Conservation (phyloP, 2,329 filamentous ascomycete genomes). For the Penicillium brasilianum region DNA sequence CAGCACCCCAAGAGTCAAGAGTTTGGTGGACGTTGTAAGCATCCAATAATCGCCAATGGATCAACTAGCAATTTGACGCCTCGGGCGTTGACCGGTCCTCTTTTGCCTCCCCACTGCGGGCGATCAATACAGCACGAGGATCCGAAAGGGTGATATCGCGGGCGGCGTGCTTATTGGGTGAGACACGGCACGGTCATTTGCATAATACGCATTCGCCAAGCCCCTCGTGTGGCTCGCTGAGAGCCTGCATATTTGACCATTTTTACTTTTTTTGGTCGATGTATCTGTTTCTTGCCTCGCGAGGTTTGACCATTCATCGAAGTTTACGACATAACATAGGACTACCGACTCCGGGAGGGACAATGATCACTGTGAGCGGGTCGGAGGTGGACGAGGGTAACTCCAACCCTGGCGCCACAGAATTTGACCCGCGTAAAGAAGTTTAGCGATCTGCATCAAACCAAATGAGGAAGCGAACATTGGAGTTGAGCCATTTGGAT, state of each 20-base stretch:
- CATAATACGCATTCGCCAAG: conserved; percentile 23
- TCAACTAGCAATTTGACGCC: conserved; percentile 11
- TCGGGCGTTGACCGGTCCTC: conserved; percentile 22
- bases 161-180: conserved; percentile 25
- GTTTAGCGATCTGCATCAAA: conserved; percentile 25
- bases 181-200: conserved; percentile 25
- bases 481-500: conserved; percentile 9
- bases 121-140: conserved; percentile 28
- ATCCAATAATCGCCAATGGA: background rate
- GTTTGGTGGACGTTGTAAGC: background rate
- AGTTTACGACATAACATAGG: background rate
- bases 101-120: conserved; percentile 17
- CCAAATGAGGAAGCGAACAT: conserved; percentile 23
- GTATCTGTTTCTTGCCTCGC: conserved; percentile 3
- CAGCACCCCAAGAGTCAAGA: background rate
- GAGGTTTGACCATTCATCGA: conserved; percentile 10
- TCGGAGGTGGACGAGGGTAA: background rate
- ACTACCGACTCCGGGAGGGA: background rate
- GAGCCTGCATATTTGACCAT: conserved; percentile 8
- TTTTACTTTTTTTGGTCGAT: conserved; percentile 11
- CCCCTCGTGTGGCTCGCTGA: conserved; percentile 25
- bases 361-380: background rate
- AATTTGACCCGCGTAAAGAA: conserved; percentile 10
- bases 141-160: conserved; percentile 22
- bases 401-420: conserved; percentile 13